A percentile compares a stretch with the other conserved stretches of the same genome.
Evolutionary conservation across 345 rosid genomes (phyloP).

Genomic region (Erucastrum elatum): DNA sequence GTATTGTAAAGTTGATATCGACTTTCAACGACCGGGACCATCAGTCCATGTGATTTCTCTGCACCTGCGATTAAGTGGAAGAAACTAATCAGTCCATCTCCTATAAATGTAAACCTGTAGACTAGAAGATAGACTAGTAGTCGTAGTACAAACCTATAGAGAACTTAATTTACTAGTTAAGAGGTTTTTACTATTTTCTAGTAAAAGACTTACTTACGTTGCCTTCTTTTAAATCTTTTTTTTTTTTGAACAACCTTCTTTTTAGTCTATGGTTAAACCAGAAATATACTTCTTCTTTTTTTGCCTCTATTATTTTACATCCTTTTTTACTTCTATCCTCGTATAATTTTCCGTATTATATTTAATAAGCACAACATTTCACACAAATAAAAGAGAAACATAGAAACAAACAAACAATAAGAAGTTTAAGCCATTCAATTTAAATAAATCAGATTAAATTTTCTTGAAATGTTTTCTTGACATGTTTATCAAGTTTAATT

Average conservation of each 20-base stretch:
- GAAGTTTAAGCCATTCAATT: too few relatives aligned
- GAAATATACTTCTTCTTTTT: too few relatives aligned
- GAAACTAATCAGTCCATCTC: not conserved
- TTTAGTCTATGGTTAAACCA: too few relatives aligned
- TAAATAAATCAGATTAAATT: too few relatives aligned
- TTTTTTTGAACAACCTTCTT: too few relatives aligned
- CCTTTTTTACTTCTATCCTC: not conserved
- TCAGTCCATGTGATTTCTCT: constrained; percentile 1
- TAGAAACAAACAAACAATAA: not conserved
- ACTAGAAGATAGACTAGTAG: not conserved
- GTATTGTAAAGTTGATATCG: constrained; percentile 28
- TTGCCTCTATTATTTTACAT: too few relatives aligned
- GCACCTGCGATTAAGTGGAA: constrained; percentile 12
- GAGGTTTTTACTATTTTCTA: too few relatives aligned
- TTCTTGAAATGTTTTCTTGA: too few relatives aligned
- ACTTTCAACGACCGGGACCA: constrained; percentile 28
- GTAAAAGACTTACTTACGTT: too few relatives aligned
- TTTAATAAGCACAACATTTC: too few relatives aligned
- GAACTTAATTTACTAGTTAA: not conserved
- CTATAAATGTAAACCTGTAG: not conserved
- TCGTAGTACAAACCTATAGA: not conserved
- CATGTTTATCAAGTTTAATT: not conserved
- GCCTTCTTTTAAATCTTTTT: too few relatives aligned
- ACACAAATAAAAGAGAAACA: not conserved
- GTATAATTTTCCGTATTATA: not conserved